Percentiles rank a stretch among this genome's conserved stretches.
These are phyloP conservation scores for Camelina hispida DNA, from an alignment of 345 rosid genomes.

Conservation along the genomic window DNA sequence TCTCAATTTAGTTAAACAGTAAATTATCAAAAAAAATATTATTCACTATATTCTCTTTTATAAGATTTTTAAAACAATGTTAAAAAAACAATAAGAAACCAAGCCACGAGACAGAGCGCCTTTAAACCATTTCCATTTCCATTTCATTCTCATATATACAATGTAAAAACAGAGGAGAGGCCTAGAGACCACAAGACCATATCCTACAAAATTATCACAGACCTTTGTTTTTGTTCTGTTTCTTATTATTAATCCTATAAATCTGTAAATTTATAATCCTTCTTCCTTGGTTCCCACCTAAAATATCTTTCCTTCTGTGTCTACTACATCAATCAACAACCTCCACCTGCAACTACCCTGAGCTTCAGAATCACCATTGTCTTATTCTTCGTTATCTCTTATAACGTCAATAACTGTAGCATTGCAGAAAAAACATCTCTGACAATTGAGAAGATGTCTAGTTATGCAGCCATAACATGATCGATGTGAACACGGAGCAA, in stretches of 20 bases:
- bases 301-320: conserved; percentile 18
- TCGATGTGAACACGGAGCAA: conserved; percentile 79
- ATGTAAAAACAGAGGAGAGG: conserved; percentile 20
- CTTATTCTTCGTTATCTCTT: conserved; percentile 30
- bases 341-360: conserved; percentile 25
- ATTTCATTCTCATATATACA: conserved; percentile 41
- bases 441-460: conserved; percentile 90
- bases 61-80: too few relatives aligned
- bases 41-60: too few relatives aligned
- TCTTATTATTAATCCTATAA: conserved; percentile 40
- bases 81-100: neutral
- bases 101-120: neutral
- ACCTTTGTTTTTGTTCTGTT: conserved; percentile 17
- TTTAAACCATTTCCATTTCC: neutral
- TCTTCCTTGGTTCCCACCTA: conserved; percentile 25
- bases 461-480: conserved; percentile 95
- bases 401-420: conserved; percentile 70
- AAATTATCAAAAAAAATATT: neutral
- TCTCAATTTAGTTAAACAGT: neutral
- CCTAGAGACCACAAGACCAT: conserved; percentile 27
- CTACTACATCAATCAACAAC: conserved; percentile 34
- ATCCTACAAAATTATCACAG: conserved; percentile 44
- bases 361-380: conserved; percentile 34
- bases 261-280: conserved; percentile 6
- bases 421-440: conserved; percentile 96